phyloP scores from a whole-genome alignment of 2,329 filamentous ascomycete species.

The Arthrinium puccinioides region DNA sequence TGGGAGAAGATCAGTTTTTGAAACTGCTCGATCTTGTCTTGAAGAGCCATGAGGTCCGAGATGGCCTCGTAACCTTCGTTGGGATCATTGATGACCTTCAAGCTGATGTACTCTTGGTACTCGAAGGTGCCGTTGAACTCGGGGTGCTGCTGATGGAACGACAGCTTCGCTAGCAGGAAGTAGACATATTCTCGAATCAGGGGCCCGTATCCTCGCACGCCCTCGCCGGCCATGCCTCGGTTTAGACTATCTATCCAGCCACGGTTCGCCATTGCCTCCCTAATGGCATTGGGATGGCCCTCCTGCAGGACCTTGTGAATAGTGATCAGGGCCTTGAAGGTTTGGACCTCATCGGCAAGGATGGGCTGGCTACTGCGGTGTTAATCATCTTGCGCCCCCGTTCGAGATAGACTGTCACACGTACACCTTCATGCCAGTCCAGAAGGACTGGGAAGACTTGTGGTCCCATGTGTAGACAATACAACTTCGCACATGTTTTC shows the following conservation, averaged over 20 bases:
- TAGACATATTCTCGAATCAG: conserved; percentile 96
- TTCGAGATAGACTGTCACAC: conserved; percentile 27
- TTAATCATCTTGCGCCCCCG: conserved; percentile 1
- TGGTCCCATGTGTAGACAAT: conserved; percentile 99
- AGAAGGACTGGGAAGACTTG: conserved; percentile 90
- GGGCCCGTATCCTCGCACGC: conserved; percentile 81
- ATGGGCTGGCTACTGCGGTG: conserved; percentile 94
- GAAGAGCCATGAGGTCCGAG: conserved; percentile 88
- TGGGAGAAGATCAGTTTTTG: conserved; percentile 98
- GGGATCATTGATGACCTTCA: conserved; percentile 97
- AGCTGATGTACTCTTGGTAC: conserved; percentile 96
- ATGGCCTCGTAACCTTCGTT: conserved; percentile 98
- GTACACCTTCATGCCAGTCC: conserved; percentile 97
- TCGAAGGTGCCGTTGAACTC: conserved; percentile 99
- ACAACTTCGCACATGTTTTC: conserved; percentile 94
- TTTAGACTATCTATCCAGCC: conserved; percentile 91
- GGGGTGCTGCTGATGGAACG: conserved; percentile 93
- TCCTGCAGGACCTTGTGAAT: conserved; percentile 97
- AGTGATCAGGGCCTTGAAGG: conserved; percentile 96
- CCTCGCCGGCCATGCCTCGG: conserved; percentile 74
- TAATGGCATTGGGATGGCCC: conserved; percentile 80
- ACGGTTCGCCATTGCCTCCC: conserved; percentile 82
- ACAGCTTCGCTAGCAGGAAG: conserved; percentile 87
- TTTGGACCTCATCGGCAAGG: conserved; percentile 95
- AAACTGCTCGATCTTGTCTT: conserved; percentile 97